Percentiles rank a stretch among this genome's conserved stretches.
phyloP scores from a whole-genome alignment of 73 alveolate species.

The Paramecium tetraurelia region DNA sequence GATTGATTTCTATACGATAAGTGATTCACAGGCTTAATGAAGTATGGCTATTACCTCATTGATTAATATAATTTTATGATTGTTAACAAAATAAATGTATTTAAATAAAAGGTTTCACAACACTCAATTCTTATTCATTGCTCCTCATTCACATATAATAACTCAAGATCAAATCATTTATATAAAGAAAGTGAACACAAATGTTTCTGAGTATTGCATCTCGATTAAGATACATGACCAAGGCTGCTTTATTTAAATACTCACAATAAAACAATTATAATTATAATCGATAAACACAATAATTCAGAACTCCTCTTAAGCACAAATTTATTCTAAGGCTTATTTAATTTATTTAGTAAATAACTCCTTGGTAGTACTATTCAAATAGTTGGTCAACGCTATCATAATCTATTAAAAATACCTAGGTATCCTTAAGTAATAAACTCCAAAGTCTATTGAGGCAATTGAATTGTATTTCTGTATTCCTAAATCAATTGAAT shows the following conservation, averaged over 20 bases:
- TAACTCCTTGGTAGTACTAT: background rate
- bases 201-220: background rate
- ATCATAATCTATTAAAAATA: background rate
- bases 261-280: background rate
- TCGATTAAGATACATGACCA: background rate
- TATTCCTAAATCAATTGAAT: background rate
- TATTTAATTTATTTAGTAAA: background rate
- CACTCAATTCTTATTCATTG: background rate
- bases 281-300: background rate
- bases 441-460: background rate
- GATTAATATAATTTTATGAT: background rate
- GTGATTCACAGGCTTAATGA: constrained; percentile 9
- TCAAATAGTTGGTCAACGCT: background rate
- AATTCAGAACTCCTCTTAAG: background rate
- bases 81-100: background rate
- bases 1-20: constrained; percentile 2
- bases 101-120: background rate
- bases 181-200: background rate
- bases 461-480: background rate
- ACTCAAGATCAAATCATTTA: background rate
- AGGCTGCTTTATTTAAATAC: too few species aligned
- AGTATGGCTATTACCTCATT: constrained; percentile 9
- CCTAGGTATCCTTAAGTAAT: background rate
- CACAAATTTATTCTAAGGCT: background rate
- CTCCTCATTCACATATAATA: too few species aligned